A percentile compares a stretch with the other conserved stretches of the same genome.
These are phyloP conservation scores for Rosa multiflora DNA, from an alignment of 306 rosid genomes.

Conservation along the genomic window DNA sequence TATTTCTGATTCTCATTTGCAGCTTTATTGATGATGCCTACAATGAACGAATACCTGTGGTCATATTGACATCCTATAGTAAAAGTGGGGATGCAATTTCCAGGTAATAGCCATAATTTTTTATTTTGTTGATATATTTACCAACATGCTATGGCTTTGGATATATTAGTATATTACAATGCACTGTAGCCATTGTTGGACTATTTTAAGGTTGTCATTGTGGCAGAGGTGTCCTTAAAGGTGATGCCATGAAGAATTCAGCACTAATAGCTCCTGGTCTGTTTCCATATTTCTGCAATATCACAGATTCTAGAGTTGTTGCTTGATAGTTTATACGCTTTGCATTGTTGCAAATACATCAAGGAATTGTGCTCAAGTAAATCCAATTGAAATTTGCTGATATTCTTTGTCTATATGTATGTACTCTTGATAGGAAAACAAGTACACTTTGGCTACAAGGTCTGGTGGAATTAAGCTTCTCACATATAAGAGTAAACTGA, in stretches of 20 bases:
- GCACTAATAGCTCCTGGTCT: background rate
- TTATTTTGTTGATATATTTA: background rate
- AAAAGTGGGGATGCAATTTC: constrained; percentile 64
- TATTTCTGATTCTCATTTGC: constrained; percentile 34
- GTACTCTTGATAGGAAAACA: too few species aligned
- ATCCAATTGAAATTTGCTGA: background rate
- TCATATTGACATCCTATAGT: constrained; percentile 70
- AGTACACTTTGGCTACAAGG: too few species aligned
- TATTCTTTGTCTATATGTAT: background rate
- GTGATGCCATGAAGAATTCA: background rate
- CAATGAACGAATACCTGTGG: constrained; percentile 65
- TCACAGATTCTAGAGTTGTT: background rate
- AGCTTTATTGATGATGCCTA: constrained; percentile 84
- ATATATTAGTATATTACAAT: background rate
- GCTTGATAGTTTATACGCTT: background rate
- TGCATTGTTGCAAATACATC: too few species aligned
- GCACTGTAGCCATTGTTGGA: background rate
- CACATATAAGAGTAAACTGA: background rate
- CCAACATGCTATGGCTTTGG: background rate
- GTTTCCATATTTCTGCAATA: background rate
- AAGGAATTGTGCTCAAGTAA: too few species aligned
- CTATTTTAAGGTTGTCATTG: background rate
- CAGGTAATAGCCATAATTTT: constrained; percentile 39
- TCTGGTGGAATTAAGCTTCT: too few species aligned
- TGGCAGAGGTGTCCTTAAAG: background rate